Evolutionary conservation across 441 rosid genomes (phyloP).

Genomic region (Syzygium malaccense): DNA sequence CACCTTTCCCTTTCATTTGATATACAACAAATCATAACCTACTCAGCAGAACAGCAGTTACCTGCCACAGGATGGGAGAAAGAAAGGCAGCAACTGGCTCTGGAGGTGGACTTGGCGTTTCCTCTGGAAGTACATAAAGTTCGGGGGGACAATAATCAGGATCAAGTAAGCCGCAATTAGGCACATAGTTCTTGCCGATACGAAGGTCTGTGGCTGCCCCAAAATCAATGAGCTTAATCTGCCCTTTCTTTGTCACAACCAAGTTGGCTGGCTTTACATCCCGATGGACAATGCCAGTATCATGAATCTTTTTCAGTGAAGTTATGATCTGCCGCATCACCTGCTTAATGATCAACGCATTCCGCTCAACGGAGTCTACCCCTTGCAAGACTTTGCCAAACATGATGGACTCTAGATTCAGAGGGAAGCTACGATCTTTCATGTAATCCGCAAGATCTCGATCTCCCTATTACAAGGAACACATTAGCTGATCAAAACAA

Average conservation of each 20-base stretch:
- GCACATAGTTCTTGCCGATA: slow-evolving; percentile 86
- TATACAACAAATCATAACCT: background rate
- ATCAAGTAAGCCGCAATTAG: slow-evolving; percentile 59
- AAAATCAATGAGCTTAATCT: slow-evolving; percentile 92
- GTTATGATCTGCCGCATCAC: slow-evolving; percentile 87
- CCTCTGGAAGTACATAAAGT: slow-evolving; percentile 88
- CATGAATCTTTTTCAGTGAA: slow-evolving; percentile 82
- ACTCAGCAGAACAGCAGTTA: slow-evolving; percentile 3
- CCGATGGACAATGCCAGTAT: slow-evolving; percentile 83
- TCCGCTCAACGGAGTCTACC: slow-evolving; percentile 60
- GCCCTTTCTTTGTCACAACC: slow-evolving; percentile 86
- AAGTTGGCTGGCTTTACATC: slow-evolving; percentile 93
- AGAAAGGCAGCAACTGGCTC: slow-evolving; percentile 91
- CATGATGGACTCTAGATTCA: slow-evolving; percentile 78
- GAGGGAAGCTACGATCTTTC: slow-evolving; percentile 82
- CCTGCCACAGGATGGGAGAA: slow-evolving; percentile 96
- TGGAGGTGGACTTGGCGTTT: slow-evolving; percentile 94
- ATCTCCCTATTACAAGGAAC: slow-evolving; percentile 65
- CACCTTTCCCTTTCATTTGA: background rate
- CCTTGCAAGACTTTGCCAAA: slow-evolving; percentile 81
- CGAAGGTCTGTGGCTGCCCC: slow-evolving; percentile 99
- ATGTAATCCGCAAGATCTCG: slow-evolving; percentile 77
- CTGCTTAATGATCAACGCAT: slow-evolving; percentile 85
- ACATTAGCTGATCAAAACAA: background rate
- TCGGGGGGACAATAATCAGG: slow-evolving; percentile 96